phyloP scores from a whole-genome alignment of 306 rosid genomes.

The Pterocarpus santalinus region DNA sequence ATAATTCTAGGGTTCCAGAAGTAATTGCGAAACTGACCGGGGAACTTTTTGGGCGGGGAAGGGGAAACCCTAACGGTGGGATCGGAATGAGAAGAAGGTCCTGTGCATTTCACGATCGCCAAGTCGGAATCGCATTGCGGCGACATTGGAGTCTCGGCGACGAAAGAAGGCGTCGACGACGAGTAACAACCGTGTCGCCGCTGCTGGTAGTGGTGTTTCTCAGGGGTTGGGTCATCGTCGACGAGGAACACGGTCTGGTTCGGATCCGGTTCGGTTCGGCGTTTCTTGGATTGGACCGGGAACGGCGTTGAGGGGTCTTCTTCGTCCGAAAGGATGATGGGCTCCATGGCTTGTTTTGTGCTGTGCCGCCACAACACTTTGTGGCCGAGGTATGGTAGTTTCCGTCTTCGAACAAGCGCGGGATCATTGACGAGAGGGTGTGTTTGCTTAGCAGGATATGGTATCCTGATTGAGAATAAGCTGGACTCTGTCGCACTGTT shows the following conservation, averaged over 20 bases:
- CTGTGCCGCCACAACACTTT: neutral
- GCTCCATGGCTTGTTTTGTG: slow-evolving; percentile 50
- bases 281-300: slow-evolving; percentile 62
- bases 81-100: slow-evolving; percentile 40
- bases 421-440: slow-evolving; percentile 1
- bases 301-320: slow-evolving; percentile 72
- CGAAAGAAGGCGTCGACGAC: slow-evolving; percentile 56
- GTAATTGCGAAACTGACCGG: slow-evolving; percentile 49
- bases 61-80: slow-evolving; percentile 56
- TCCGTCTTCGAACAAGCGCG: slow-evolving; percentile 56
- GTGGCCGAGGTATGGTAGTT: neutral
- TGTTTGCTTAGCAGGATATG: slow-evolving; percentile 22
- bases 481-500: neutral
- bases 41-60: slow-evolving; percentile 40
- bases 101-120: slow-evolving; percentile 67
- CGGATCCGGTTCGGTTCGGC: slow-evolving; percentile 57
- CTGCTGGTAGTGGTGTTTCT: slow-evolving; percentile 42
- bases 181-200: neutral
- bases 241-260: slow-evolving; percentile 61
- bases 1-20: slow-evolving; percentile 28
- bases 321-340: slow-evolving; percentile 87
- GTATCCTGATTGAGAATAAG: neutral
- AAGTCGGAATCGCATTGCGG: slow-evolving; percentile 57
- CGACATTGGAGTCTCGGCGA: slow-evolving; percentile 81
- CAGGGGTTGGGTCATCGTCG: slow-evolving; percentile 86